Evolutionary conservation across 768 basidiomycete genomes (phyloP), one percentile per base, ranked within the genome.

Genomic region (Favolaschia claudopus): DNA sequence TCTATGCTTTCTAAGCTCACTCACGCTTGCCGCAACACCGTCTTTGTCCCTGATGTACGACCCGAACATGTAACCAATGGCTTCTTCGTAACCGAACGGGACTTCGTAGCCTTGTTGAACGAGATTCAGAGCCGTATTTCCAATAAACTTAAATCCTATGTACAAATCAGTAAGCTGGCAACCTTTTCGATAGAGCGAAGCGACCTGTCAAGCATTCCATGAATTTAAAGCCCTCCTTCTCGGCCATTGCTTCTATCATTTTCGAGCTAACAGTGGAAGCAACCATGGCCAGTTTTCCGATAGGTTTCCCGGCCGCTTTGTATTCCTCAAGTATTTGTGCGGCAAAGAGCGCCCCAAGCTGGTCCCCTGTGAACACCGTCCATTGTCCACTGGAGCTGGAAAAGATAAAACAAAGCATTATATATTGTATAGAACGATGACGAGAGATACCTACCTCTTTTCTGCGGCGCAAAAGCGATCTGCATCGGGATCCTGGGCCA

Each of bases 191-290:
- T 57, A 39, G 22, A 20, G 14, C 33, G 27, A 31, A 52, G 33
- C 28, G 31, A 89, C 92, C 93, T 31, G 94, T 96, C 38, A 96
- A 73, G 67, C 92, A 95, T 70, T 96, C 93, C 8, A 83, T 82
- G 69, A 94, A 95, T 66, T 82, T 86, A 77, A 95, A 95, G 1
- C 92, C 92, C 67, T 95, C 93, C 5, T 69, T 69, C 29, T 75
- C 68, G 0, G 93, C 93, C 78, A 96, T 91, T 2, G 84, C 77
- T 67, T 89, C 87, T 7, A 95, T 74, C 93, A 96, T 93, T 74
- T 92, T 95, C 14, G 92, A 94, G 69, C 92, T 95, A 15, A 96
- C 94, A 5, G 92, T 92, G 1, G 93, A 94, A 5, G 91, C 92
- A 7, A 95, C 88, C 86, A 96, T 91, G 3, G 89, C 92, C 7